Evolutionary conservation across 2,329 filamentous ascomycete species (phyloP), one percentile per base, ranked within the genome.

Genomic region (Fusarium bulbicola): DNA sequence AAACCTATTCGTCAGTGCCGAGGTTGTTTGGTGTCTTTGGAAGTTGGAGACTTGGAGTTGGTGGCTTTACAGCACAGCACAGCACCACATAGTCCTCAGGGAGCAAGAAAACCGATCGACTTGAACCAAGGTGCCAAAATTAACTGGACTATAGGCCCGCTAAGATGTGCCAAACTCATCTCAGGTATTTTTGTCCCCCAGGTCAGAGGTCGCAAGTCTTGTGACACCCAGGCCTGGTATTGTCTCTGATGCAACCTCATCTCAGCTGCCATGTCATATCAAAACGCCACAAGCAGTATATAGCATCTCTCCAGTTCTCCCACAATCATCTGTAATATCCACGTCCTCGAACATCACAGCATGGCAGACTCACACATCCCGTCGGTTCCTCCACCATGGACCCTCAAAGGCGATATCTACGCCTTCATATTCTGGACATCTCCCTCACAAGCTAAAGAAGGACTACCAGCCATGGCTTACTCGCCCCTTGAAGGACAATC

Each of bases 401-500:
- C 79, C 16, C 81, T 85, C 56, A 85, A 82, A 63, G 84, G 81
- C 40, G 84, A 84, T 20, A 77, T 85, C 53, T 87, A 85, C 76
- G 77, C 83, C 49, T 81, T 87, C 59, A 76, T 77, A 49, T 85
- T 85, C 75, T 85, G 81, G 80, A 81, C 80, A 1, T 76, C 81
- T 6, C 66, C 68, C 6, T 59, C 75, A 6, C 72, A 79, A 14
- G 79, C 79, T n/a, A 70, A 71, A 24, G 73, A 79, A 37, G 68
- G 69, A 13, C 80, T 86, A 15, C 80, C 82, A 2, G 65, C 76
- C 0, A 77, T 84, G 45, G 76, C 84, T 10, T 88, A 85, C 75
- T 85, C 85, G 2, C 84, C 86, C 6, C 83, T 88, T 15, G 86
- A 88, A 74, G 81, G 78, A 11, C 64, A 69, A 0, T 85, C 85